Conservation (phyloP, 2,329 filamentous ascomycete species). For the Cladophialophora chaetospira region DNA sequence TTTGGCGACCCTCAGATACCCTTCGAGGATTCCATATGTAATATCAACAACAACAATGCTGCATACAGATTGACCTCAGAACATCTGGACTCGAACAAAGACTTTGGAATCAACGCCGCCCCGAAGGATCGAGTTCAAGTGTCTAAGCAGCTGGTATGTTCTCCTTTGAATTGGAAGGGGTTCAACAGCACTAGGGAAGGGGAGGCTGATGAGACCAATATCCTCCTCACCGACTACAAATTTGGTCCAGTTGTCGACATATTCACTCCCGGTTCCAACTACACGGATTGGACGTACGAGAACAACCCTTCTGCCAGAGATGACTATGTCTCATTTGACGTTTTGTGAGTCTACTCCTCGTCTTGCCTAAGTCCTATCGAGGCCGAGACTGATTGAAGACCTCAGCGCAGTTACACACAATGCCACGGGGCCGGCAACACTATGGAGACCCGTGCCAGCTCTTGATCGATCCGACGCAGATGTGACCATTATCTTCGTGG, state of each 20-base stretch:
- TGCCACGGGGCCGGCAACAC: neutral
- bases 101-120: neutral
- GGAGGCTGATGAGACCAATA: neutral
- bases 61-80: neutral
- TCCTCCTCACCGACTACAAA: neutral
- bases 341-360: neutral
- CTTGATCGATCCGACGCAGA: constrained; percentile 38
- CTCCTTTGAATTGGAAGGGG: neutral
- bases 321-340: neutral
- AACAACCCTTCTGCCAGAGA: neutral
- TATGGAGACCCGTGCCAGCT: constrained; percentile 35
- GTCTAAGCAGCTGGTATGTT: neutral
- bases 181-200: neutral
- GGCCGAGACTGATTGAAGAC: neutral
- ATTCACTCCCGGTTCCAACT: too few relatives aligned
- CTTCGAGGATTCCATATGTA: neutral
- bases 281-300: neutral
- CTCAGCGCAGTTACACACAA: neutral
- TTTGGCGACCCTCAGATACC: neutral
- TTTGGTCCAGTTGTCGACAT: too few relatives aligned
- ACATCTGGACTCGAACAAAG: neutral
- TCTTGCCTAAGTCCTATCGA: neutral
- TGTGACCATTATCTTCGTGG: constrained; percentile 28
- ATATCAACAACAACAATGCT: neutral
- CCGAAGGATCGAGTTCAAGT: neutral